Conservation (phyloP, 2,329 filamentous ascomycete species). For the Microthyrium microscopicum region DNA sequence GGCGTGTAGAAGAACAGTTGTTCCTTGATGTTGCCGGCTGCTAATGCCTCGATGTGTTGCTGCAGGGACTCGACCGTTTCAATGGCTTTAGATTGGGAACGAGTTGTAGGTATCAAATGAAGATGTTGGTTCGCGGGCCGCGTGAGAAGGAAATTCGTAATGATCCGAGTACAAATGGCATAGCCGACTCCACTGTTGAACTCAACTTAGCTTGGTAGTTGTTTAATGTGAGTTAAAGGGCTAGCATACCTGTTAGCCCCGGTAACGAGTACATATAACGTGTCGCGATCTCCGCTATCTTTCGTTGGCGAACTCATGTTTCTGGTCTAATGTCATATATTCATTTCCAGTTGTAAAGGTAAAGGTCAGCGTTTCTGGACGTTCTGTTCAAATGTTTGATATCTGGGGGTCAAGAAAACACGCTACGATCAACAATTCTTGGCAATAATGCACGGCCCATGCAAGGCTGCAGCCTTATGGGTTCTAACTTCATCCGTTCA, state of each 20-base stretch:
- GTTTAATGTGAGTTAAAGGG: not conserved
- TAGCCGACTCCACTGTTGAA: slow-evolving; percentile 63
- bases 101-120: slow-evolving; percentile 69
- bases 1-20: slow-evolving; percentile 24
- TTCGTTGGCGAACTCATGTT: too few species aligned
- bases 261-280: slow-evolving; percentile 47
- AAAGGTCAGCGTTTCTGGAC: too few species aligned
- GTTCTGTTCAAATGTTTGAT: too few species aligned
- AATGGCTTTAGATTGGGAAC: slow-evolving; percentile 54
- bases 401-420: too few species aligned
- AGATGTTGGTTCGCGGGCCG: slow-evolving; percentile 52
- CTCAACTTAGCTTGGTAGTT: slow-evolving; percentile 1
- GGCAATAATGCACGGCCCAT: too few species aligned
- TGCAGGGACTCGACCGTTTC: slow-evolving; percentile 53
- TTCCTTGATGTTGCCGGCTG: slow-evolving; percentile 20
- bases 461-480: too few species aligned
- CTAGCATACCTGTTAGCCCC: slow-evolving; percentile 64
- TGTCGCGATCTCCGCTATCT: too few species aligned
- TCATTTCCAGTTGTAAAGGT: too few species aligned
- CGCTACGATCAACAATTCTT: too few species aligned
- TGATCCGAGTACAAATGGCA: slow-evolving; percentile 65
- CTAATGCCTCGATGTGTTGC: slow-evolving; percentile 40
- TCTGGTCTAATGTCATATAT: too few species aligned
- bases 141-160: slow-evolving; percentile 70
- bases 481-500: too few species aligned